Evolutionary conservation across 306 rosid species (phyloP).

Genomic region (Elaeagnus macrophylla): DNA sequence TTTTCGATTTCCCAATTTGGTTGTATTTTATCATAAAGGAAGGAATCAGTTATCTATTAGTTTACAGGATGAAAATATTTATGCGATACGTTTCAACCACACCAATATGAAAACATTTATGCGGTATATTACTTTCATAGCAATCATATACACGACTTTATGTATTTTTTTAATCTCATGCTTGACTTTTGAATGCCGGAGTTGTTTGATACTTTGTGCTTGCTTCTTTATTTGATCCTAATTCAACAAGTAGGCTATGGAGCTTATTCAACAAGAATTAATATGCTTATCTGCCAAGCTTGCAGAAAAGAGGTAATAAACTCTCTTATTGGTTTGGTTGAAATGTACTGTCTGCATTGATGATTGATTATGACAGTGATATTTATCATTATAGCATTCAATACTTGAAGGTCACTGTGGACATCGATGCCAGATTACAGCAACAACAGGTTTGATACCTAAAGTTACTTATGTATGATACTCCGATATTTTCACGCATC

Average conservation of each 20-base stretch:
- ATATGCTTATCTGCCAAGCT: conserved; percentile 46
- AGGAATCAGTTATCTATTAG: too few species aligned
- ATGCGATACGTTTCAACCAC: too few species aligned
- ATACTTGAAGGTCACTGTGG: conserved; percentile 43
- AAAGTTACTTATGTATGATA: conserved; percentile 11
- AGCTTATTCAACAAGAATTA: conserved; percentile 69
- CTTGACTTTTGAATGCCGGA: background rate
- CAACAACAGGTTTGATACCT: conserved; percentile 51
- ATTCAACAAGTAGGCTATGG: conserved; percentile 47
- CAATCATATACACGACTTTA: background rate
- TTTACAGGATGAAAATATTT: too few species aligned
- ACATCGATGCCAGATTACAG: conserved; percentile 43
- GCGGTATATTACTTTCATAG: background rate
- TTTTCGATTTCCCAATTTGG: too few species aligned
- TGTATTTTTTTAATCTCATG: too few species aligned
- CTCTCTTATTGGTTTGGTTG: conserved; percentile 11
- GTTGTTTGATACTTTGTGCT: conserved; percentile 18
- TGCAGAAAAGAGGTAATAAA: conserved; percentile 55
- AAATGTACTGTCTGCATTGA: background rate
- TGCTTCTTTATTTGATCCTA: conserved; percentile 20
- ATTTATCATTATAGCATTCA: conserved; percentile 38
- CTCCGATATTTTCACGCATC: conserved; percentile 4
- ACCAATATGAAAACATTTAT: too few species aligned
- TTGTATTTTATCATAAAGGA: too few species aligned
- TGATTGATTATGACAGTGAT: conserved; percentile 13